Evolutionary conservation across 495 filamentous ascomycete genomes (phyloP), one percentile per base, ranked within the genome.

Genomic region (Penicillium goetzii): DNA sequence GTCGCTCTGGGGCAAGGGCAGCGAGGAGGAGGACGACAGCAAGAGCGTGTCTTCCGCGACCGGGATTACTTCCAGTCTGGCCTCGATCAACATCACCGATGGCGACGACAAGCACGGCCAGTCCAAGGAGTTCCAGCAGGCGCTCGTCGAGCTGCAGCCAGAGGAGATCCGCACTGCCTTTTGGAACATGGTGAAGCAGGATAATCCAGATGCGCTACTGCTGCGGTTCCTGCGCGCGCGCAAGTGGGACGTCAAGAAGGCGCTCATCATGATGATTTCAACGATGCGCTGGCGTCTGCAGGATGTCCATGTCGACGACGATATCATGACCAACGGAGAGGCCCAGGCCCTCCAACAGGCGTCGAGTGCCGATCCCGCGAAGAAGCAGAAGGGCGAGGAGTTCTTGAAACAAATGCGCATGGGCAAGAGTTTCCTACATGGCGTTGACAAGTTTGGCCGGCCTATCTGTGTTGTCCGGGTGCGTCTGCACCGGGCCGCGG

Each of bases 371-470:
- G 84, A 89, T 60, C 68, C 84, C 3, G 75, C 74, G 0, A 78
- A 84, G 28, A 86, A 84, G 74, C 87, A 89, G 74, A 88, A 86
- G 58, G 92, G 84, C 7, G 83, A 89, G 21, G 93, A 97, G 62
- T 98, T 99, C 72, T 68, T 98, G 63, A 77, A 82, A 11, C 95
- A 99, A 74, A 81, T 95, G 64, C 83, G 92, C 51, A 84, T 95
- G 82, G 95, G 95, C n/a, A 99, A 97, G 82, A 95, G 92, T 74
- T 97, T 90, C 74, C 78, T 98, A 58, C 94, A 97, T 74, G 96
- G 95, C 1, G 76, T 84, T 26, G 95, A 99, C 74, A 93, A 91
- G 68, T 79, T 83, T 17, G 96, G 93, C 7, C 81, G 95, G 38
- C 96, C 95, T 0, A 90, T 97, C 64, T 97, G 94, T 72, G 81